Evolutionary conservation across 2,329 filamentous ascomycete species (phyloP), one percentile per base, ranked within the genome.

Genomic region (Coniella lustricola): DNA sequence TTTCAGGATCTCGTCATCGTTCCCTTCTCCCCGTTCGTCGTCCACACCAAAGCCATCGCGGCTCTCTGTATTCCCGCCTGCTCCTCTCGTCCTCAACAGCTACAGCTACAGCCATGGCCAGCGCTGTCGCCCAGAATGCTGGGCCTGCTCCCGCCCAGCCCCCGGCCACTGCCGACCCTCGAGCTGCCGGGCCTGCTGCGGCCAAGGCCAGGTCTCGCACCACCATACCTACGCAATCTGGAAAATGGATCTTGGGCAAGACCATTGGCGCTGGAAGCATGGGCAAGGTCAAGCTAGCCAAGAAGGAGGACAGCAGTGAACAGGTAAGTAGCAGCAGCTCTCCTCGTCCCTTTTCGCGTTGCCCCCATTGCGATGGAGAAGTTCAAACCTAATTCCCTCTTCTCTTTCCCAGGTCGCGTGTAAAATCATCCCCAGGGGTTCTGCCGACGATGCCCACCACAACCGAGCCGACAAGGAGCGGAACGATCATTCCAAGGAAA

Each of bases 241-340:
- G 93, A 50, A 89, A 90, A 72, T 98, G 91, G 90, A 82, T 90
- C 48, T 74, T 98, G 45, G 91, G 91, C 51, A 97, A 97, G 74
- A 97, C 93, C 3, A 93, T 98, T 60, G 93, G 93, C 52, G 90
- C 90, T 46, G 93, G 93, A 44, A 97, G 91, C 67, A 98, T 98
- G 93, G 93, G 93, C 56, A 97, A 97, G 67, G 93, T 98, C 54
- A 97, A 97, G 71, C 74, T 98, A 57, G 93, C 93, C 20, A 87
- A 87, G 60, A 94, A 94, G 67, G 78, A 85, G 57, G 90, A 95
- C 60, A 87, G 87, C 17, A 87, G 85, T 58, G 93, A 97, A 72
- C 87, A 96, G 81, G 89, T 90, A 70, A 60, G 76, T 69, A 31
- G 44, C 34, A 29, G 21, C n/a, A 21, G 32, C 48, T 16, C 5